Conservation (phyloP, 257 asterid genomes). For the Solanum sparsipilum region DNA sequence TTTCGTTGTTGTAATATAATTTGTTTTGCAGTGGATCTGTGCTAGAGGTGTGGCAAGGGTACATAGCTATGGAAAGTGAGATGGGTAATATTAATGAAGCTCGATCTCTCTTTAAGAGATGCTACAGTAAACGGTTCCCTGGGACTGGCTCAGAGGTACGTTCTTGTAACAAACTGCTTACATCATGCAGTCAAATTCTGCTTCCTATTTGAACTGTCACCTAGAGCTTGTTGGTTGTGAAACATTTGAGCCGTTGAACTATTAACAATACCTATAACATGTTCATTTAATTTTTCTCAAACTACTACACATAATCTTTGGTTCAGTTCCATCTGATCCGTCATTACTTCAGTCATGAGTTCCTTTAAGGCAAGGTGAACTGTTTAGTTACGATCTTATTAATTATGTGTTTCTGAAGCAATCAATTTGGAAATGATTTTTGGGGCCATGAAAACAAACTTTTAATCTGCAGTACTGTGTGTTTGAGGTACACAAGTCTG, state of each 20-base stretch:
- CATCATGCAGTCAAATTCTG: background rate
- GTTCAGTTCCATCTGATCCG: background rate
- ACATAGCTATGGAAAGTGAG: conserved; percentile 69
- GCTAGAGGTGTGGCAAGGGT: conserved; percentile 83
- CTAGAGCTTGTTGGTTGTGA: background rate
- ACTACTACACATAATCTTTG: background rate
- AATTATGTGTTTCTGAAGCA: background rate
- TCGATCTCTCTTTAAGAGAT: conserved; percentile 83
- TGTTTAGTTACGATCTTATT: background rate
- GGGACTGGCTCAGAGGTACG: conserved; percentile 96
- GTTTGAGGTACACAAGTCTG: background rate
- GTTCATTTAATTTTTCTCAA: background rate
- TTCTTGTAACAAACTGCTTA: background rate
- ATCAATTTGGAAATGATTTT: background rate
- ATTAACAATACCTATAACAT: background rate
- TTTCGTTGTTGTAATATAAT: background rate
- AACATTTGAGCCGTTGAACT: background rate
- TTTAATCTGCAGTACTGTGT: background rate
- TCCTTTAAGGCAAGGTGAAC: background rate
- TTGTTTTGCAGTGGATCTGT: conserved; percentile 62
- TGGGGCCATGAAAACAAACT: background rate
- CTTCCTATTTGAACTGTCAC: background rate
- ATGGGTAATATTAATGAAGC: conserved; percentile 75
- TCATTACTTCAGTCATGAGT: background rate
- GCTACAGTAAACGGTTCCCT: conserved; percentile 73